A percentile compares a stretch with the other conserved stretches of the same genome.
Conservation (phyloP, 305 asterid species). For the Salvia sclarea region DNA sequence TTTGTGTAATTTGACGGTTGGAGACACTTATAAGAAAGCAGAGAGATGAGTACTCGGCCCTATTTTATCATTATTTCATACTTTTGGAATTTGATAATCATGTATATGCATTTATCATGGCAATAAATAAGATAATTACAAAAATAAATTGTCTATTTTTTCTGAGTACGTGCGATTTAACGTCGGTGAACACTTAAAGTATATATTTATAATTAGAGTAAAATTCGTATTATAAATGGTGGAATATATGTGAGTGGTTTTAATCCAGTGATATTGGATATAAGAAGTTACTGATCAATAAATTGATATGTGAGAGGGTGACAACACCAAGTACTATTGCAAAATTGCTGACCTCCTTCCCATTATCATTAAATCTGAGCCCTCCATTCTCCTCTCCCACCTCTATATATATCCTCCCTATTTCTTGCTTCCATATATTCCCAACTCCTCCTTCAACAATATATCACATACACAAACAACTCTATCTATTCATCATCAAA, state of each 20-base stretch:
- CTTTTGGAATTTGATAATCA: too few relatives aligned
- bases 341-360: conserved; percentile 24
- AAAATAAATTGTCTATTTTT: too few relatives aligned
- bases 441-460: conserved; percentile 10
- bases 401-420: conserved; percentile 57
- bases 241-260: background rate
- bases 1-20: too few relatives aligned
- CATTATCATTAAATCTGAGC: conserved; percentile 35
- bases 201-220: background rate
- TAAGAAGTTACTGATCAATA: background rate
- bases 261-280: conserved; percentile 6
- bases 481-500: conserved; percentile 34
- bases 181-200: too few relatives aligned
- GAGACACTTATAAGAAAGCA: too few relatives aligned
- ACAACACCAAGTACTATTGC: conserved; percentile 20
- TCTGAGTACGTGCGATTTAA: too few relatives aligned
- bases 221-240: background rate
- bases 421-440: conserved; percentile 29
- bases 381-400: conserved; percentile 39
- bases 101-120: too few relatives aligned
- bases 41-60: too few relatives aligned
- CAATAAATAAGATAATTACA: too few relatives aligned
- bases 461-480: background rate
- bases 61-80: too few relatives aligned
- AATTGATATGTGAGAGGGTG: conserved; percentile 23